Percentiles rank a stretch among this genome's conserved stretches.
phyloP scores from a whole-genome alignment of 1,284 basidiomycete species.

The Violaceomyces palustris region DNA sequence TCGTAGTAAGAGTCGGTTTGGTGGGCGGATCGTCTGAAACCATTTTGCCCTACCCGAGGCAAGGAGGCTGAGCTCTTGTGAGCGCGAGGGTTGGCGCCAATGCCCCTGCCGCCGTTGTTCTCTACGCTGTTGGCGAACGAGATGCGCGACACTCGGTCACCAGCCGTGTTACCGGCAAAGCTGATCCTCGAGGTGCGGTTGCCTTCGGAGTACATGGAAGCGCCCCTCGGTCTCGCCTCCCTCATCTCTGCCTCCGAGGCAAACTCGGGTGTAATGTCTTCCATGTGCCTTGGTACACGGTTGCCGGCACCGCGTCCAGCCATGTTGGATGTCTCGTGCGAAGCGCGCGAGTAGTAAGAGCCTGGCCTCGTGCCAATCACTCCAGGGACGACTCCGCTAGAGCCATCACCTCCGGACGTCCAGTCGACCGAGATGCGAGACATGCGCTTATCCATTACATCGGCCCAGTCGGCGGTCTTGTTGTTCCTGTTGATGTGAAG shows the following conservation, averaged over 20 bases:
- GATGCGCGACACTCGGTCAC: conserved; percentile 41
- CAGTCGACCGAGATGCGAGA: conserved; percentile 47
- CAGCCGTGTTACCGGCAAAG: conserved; percentile 36
- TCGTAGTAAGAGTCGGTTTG: conserved; percentile 35
- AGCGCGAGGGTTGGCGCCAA: conserved; percentile 1
- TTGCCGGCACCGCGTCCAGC: conserved; percentile 31
- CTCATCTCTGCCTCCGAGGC: conserved; percentile 35
- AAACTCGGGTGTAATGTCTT: conserved; percentile 24
- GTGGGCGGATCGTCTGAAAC: conserved; percentile 20
- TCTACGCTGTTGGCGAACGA: conserved; percentile 38
- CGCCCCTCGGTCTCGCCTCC: conserved; percentile 27
- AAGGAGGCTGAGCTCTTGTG: conserved; percentile 14
- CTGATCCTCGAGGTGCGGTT: conserved; percentile 33
- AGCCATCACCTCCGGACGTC: conserved; percentile 41
- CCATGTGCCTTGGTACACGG: conserved; percentile 31
- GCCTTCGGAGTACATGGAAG: conserved; percentile 31
- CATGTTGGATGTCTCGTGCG: conserved; percentile 29
- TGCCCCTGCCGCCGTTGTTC: conserved; percentile 9
- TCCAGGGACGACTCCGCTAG: conserved; percentile 32
- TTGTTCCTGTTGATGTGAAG: conserved; percentile 49
- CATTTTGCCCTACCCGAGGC: conserved; percentile 21
- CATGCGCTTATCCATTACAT: conserved; percentile 51
- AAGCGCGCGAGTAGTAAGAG: conserved; percentile 30
- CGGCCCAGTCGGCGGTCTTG: conserved; percentile 50
- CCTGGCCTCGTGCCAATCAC: conserved; percentile 43